phyloP scores from a whole-genome alignment of 2,329 filamentous ascomycete species.

The Ascochyta rabiei region DNA sequence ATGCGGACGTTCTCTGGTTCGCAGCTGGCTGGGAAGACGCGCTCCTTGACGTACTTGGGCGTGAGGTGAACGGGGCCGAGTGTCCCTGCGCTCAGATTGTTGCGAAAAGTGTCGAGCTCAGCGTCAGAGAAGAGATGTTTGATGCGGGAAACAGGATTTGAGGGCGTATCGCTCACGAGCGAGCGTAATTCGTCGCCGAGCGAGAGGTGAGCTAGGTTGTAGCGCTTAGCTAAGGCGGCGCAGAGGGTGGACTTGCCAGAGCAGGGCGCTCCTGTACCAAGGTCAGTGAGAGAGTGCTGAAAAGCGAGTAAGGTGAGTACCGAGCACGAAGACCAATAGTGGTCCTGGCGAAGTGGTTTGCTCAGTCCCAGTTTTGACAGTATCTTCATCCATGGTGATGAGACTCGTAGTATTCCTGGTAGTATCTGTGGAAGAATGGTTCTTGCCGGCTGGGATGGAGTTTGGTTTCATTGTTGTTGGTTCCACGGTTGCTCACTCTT shows the following conservation, averaged over 20 bases:
- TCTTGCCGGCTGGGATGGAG: too few species aligned
- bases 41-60: constrained; percentile 12
- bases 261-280: constrained; percentile 10
- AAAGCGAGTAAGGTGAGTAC: not conserved
- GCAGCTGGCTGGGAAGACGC: constrained; percentile 7
- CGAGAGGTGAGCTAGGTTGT: constrained; percentile 18
- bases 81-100: constrained; percentile 8
- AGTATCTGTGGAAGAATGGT: too few species aligned
- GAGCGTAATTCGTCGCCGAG: constrained; percentile 18
- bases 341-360: not conserved
- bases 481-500: too few species aligned
- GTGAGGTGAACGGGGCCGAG: constrained; percentile 8
- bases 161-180: constrained; percentile 7
- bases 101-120: constrained; percentile 4
- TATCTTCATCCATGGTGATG: not conserved
- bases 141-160: constrained; percentile 5
- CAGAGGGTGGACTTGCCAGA: constrained; percentile 21
- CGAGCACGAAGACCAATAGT: constrained; percentile 16
- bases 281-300: not conserved
- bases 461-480: too few species aligned
- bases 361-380: not conserved
- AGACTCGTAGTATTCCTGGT: not conserved
- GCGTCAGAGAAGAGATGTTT: constrained; percentile 1
- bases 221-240: constrained; percentile 2
- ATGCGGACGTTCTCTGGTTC: not conserved